Conservation (phyloP, 2,329 filamentous ascomycete genomes). For the Alternaria sp. region DNA sequence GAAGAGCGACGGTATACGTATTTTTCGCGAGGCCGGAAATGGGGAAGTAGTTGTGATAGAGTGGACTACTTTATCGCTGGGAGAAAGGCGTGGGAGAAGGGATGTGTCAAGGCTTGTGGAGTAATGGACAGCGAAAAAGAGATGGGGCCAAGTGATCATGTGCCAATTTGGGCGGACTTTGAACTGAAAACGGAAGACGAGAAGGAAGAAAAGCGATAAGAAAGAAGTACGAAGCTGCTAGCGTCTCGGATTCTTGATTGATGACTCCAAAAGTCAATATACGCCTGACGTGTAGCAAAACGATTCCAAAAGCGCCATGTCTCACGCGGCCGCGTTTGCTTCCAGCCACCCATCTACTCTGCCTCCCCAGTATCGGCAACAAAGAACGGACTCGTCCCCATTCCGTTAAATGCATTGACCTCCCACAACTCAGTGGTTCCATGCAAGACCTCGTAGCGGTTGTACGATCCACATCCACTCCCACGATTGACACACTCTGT, state of each 20-base stretch:
- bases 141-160: constrained; percentile 64
- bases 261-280: background rate
- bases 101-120: constrained; percentile 48
- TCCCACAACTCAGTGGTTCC: constrained; percentile 42
- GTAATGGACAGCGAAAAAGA: constrained; percentile 56
- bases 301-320: background rate
- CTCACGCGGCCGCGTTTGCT: too few species aligned
- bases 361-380: constrained; percentile 12
- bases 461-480: constrained; percentile 40
- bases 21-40: constrained; percentile 54
- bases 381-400: constrained; percentile 40
- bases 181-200: background rate
- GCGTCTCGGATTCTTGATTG: too few species aligned
- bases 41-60: constrained; percentile 63
- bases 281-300: background rate
- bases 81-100: constrained; percentile 50
- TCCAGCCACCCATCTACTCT: background rate
- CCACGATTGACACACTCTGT: constrained; percentile 34
- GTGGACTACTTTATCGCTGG: constrained; percentile 63
- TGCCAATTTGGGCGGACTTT: constrained; percentile 58
- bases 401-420: constrained; percentile 44
- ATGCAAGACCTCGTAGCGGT: constrained; percentile 40
- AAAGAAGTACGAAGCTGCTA: background rate
- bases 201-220: too few species aligned
- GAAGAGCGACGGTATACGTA: constrained; percentile 60